Evolutionary conservation across 805 yeast species (phyloP).

Genomic region (Saccharomycopsis fodiens): DNA sequence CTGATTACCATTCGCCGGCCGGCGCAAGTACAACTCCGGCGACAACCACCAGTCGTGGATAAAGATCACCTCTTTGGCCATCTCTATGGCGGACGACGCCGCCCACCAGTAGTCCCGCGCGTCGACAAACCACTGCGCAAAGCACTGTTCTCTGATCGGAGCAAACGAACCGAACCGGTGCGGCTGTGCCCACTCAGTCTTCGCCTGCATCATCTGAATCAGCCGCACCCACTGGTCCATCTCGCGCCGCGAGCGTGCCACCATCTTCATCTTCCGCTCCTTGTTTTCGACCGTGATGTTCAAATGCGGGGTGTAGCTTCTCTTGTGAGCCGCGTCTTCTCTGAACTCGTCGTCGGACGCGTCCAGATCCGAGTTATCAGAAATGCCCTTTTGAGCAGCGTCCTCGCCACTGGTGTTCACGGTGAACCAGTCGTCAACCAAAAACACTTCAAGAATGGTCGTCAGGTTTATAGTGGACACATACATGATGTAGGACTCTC

Average conservation of each 20-base stretch:
- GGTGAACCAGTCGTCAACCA: slow-evolving; percentile 73
- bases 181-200: slow-evolving; percentile 62
- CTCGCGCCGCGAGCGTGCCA: slow-evolving; percentile 58
- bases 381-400: slow-evolving; percentile 23
- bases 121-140: slow-evolving; percentile 96
- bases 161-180: slow-evolving; percentile 88
- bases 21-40: slow-evolving; percentile 85
- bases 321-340: neutral
- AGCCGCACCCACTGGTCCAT: slow-evolving; percentile 72
- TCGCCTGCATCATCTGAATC: slow-evolving; percentile 56
- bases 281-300: slow-evolving; percentile 57
- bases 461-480: slow-evolving; percentile 84
- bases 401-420: slow-evolving; percentile 40
- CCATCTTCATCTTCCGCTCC: slow-evolving; percentile 69
- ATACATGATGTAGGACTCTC: slow-evolving; percentile 78
- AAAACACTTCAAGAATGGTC: slow-evolving; percentile 81
- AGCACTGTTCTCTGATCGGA: slow-evolving; percentile 76
- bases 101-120: slow-evolving; percentile 97
- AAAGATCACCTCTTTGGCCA: slow-evolving; percentile 89
- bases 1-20: slow-evolving; percentile 95
- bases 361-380: slow-evolving; percentile 27
- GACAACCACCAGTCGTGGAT: slow-evolving; percentile 99
- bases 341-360: slow-evolving; percentile 33
- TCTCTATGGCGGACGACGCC: slow-evolving; percentile 79
- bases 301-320: slow-evolving; percentile 36